These are phyloP conservation scores for Sphagnum magellanicum DNA, from an alignment of 228 moss, liverwort and hornwort genomes.

Conservation along the genomic window DNA sequence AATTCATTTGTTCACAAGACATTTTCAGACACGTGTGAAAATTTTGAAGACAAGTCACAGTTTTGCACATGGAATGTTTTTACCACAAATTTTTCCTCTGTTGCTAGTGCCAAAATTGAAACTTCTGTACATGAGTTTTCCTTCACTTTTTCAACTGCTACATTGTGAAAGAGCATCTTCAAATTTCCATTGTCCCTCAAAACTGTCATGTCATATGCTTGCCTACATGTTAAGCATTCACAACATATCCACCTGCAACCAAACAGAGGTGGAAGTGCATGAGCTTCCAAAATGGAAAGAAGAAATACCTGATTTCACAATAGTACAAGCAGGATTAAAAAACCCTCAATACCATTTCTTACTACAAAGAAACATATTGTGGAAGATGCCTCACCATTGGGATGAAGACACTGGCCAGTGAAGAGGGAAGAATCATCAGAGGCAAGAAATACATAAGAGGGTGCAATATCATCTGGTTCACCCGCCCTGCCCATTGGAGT, in stretches of 20 bases:
- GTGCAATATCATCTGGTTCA: constrained; percentile 69
- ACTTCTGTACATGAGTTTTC: no score
- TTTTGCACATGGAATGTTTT: no score
- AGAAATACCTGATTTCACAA: neutral
- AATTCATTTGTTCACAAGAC: no score
- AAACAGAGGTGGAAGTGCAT: neutral
- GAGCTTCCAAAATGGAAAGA: neutral
- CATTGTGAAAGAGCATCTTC: no score
- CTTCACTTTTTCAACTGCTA: no score
- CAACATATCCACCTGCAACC: constrained; percentile 36
- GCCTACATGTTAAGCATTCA: constrained; percentile 14
- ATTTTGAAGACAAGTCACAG: no score
- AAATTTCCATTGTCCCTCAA: no score
- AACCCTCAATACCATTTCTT: neutral
- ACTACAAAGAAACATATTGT: neutral
- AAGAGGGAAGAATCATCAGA: constrained; percentile 73
- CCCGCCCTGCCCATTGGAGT: constrained; percentile 71
- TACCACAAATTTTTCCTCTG: no score
- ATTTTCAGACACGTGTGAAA: no score
- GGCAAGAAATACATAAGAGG: constrained; percentile 78
- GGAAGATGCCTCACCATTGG: constrained; percentile 42
- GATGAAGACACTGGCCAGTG: constrained; percentile 85
- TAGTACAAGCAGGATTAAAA: neutral
- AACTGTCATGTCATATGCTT: no score
- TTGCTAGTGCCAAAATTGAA: no score